These are phyloP conservation scores for Crucibulum parvulum DNA, from an alignment of 1,284 basidiomycete species.

Conservation along the genomic window DNA sequence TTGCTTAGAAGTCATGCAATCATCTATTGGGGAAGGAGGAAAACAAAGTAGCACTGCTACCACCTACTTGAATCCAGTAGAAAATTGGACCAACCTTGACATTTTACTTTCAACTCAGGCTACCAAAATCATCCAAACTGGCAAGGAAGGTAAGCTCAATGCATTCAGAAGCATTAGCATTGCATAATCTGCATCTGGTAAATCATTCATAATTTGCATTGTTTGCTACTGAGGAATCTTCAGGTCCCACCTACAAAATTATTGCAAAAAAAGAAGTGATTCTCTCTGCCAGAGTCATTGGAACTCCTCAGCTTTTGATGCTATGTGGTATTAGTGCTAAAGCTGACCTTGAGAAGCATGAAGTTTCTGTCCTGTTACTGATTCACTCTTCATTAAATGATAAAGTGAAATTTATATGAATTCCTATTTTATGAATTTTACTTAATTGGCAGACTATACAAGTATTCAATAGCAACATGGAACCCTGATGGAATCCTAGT, in stretches of 20 bases:
- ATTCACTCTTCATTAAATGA: too few species aligned
- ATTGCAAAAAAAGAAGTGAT: constrained; percentile 8
- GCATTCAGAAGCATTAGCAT: constrained; percentile 35
- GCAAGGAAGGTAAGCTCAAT: constrained; percentile 2
- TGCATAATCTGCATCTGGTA: constrained; percentile 22
- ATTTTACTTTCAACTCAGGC: constrained; percentile 33
- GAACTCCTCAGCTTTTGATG: too few species aligned
- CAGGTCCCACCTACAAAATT: not conserved
- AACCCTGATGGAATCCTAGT: too few species aligned
- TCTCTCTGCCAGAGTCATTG: constrained; percentile 8
- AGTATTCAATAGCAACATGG: too few species aligned
- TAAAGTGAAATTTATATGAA: too few species aligned
- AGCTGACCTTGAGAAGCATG: too few species aligned
- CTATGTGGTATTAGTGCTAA: too few species aligned
- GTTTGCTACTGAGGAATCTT: not conserved
- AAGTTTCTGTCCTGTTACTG: too few species aligned
- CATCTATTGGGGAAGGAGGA: constrained; percentile 26
- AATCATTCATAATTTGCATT: not conserved
- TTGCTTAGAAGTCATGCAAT: constrained; percentile 28
- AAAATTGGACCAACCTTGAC: constrained; percentile 30
- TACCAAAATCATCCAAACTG: constrained; percentile 25
- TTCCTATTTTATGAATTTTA: too few species aligned
- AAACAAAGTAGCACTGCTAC: constrained; percentile 27
- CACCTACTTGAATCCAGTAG: constrained; percentile 32
- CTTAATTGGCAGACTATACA: too few species aligned